Conservation (phyloP, 73 alveolate genomes). For the Stentor coeruleus region DNA sequence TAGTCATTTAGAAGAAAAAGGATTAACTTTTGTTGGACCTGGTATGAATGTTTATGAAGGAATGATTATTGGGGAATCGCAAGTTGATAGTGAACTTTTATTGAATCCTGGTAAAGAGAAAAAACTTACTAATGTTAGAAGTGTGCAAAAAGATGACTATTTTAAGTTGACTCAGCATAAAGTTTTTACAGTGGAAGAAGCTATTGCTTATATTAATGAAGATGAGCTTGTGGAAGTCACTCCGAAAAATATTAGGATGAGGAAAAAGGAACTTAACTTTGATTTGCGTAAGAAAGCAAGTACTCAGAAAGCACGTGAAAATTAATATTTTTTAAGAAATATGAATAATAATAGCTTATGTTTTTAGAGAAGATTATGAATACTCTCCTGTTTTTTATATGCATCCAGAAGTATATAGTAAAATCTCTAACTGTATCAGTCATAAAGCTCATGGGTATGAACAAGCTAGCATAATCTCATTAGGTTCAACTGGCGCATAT, state of each 20-base stretch:
- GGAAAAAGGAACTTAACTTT: slow-evolving; percentile 63
- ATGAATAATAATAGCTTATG: too few species aligned
- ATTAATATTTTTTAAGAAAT: too few species aligned
- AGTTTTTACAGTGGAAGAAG: slow-evolving; percentile 66
- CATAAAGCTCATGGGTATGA: too few species aligned
- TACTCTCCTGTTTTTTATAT: too few species aligned
- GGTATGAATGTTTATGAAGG: slow-evolving; percentile 72
- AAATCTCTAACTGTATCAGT: too few species aligned
- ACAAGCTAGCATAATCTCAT: too few species aligned
- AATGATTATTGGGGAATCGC: slow-evolving; percentile 77
- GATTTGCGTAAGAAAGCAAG: slow-evolving; percentile 53
- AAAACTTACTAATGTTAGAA: slow-evolving; percentile 66
- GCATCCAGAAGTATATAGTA: too few species aligned
- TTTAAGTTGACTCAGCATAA: slow-evolving; percentile 53
- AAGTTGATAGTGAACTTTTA: slow-evolving; percentile 71
- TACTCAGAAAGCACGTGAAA: not conserved
- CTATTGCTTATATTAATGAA: slow-evolving; percentile 68
- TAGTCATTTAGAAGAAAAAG: slow-evolving; percentile 70
- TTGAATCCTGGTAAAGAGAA: slow-evolving; percentile 74
- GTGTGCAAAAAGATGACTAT: slow-evolving; percentile 64
- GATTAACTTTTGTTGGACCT: slow-evolving; percentile 64
- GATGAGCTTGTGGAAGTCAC: slow-evolving; percentile 83
- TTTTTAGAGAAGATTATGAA: too few species aligned
- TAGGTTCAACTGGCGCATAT: too few species aligned
- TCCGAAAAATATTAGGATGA: slow-evolving; percentile 78